phyloP scores from a whole-genome alignment of 2,329 filamentous ascomycete species.

The Fusarium sp. region DNA sequence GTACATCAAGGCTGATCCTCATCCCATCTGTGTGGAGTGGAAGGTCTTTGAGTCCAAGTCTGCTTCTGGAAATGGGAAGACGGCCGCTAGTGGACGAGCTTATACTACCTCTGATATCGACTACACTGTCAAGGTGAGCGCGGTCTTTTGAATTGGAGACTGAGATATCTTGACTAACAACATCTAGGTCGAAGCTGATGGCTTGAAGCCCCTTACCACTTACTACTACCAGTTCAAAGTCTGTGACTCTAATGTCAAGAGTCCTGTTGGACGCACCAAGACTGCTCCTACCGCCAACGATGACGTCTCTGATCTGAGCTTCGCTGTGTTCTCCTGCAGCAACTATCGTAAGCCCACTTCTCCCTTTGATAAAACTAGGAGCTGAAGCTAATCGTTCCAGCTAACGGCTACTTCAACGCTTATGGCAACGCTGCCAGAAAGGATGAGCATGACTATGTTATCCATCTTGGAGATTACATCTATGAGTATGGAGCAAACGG shows the following conservation, averaged over 20 bases:
- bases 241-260: constrained; percentile 69
- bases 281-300: constrained; percentile 69
- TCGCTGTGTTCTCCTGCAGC: constrained; percentile 77
- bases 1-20: constrained; percentile 45
- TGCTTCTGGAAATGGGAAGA: constrained; percentile 44
- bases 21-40: constrained; percentile 75
- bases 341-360: constrained; percentile 60
- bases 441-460: constrained; percentile 66
- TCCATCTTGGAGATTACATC: constrained; percentile 70
- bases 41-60: constrained; percentile 58
- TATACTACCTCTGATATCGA: constrained; percentile 80
- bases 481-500: constrained; percentile 60
- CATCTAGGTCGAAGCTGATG: constrained; percentile 68
- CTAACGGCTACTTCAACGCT: constrained; percentile 65
- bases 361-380: rapidly evolving
- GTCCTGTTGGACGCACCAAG: constrained; percentile 74
- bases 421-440: constrained; percentile 68
- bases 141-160: rapidly evolving
- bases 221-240: constrained; percentile 78
- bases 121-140: constrained; percentile 73
- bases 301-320: constrained; percentile 63
- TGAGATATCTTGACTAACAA: not conserved
- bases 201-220: constrained; percentile 68
- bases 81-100: constrained; percentile 65
- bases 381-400: not conserved